phyloP scores from a whole-genome alignment of 257 asterid genomes.

The Solanum dulcamara region DNA sequence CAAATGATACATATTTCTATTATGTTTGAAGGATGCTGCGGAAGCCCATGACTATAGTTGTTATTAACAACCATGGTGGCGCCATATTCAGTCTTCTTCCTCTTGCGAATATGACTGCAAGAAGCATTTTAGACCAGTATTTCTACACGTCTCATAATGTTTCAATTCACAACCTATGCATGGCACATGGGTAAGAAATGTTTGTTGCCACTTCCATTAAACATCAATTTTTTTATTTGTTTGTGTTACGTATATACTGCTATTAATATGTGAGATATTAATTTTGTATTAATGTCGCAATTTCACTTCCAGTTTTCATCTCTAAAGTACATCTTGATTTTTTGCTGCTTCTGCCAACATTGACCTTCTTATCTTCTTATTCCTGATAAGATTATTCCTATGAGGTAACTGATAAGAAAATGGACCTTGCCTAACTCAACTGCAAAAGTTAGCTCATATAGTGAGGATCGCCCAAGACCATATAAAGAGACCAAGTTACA shows the following conservation, averaged over 20 bases:
- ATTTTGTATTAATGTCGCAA: background rate
- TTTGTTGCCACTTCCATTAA: background rate
- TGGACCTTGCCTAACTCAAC: background rate
- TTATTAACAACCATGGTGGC: conserved; percentile 90
- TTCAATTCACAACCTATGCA: conserved; percentile 59
- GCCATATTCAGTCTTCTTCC: conserved; percentile 97
- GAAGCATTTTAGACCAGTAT: conserved; percentile 59
- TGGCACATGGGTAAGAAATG: conserved; percentile 69
- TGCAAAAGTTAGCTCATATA: background rate
- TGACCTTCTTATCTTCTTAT: background rate
- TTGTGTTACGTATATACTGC: background rate
- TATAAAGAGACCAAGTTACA: background rate
- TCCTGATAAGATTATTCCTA: background rate
- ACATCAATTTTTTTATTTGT: background rate
- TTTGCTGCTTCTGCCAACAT: background rate
- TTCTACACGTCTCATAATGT: conserved; percentile 90
- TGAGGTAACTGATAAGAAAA: background rate
- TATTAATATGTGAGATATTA: background rate
- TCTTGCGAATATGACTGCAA: conserved; percentile 45
- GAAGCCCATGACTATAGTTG: conserved; percentile 78
- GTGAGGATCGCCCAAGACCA: background rate
- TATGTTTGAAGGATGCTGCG: conserved; percentile 42
- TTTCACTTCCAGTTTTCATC: background rate
- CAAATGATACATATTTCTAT: background rate
- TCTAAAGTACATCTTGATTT: background rate